These are phyloP conservation scores for Microsporum audouinii DNA, from an alignment of 2,329 filamentous ascomycete species.

Conservation along the genomic window DNA sequence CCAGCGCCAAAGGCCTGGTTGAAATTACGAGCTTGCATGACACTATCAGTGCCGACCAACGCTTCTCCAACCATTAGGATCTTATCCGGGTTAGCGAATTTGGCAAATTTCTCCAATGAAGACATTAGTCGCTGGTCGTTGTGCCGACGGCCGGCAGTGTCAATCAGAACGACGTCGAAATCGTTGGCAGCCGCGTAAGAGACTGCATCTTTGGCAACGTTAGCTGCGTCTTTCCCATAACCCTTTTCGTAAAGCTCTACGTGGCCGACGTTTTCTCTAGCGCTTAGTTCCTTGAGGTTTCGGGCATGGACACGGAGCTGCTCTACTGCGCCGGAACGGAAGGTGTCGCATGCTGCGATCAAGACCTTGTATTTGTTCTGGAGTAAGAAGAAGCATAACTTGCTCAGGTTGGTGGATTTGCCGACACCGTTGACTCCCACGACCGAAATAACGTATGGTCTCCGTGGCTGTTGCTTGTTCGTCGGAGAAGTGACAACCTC, in stretches of 20 bases:
- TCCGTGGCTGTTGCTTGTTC: slow-evolving; percentile 50
- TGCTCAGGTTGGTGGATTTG: slow-evolving; percentile 94
- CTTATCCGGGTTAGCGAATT: slow-evolving; percentile 92
- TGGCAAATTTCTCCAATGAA: slow-evolving; percentile 91
- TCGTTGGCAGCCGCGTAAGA: slow-evolving; percentile 58
- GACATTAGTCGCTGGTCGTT: slow-evolving; percentile 96
- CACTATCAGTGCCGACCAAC: slow-evolving; percentile 86
- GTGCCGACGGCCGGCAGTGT: slow-evolving; percentile 87
- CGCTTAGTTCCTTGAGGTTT: slow-evolving; percentile 79
- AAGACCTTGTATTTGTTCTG: slow-evolving; percentile 96
- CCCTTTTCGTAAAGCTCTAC: slow-evolving; percentile 95
- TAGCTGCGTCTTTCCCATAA: slow-evolving; percentile 93
- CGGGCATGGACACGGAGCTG: slow-evolving; percentile 91
- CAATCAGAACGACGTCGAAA: slow-evolving; percentile 91
- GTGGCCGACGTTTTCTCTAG: slow-evolving; percentile 64
- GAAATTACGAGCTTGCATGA: slow-evolving; percentile 93
- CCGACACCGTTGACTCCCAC: slow-evolving; percentile 97
- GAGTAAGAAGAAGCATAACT: slow-evolving; percentile 94
- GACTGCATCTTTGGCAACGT: slow-evolving; percentile 92
- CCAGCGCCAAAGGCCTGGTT: slow-evolving; percentile 79
- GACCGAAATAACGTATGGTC: slow-evolving; percentile 95
- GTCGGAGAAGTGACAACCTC: slow-evolving; percentile 61
- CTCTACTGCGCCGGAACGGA: slow-evolving; percentile 92
- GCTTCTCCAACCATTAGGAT: slow-evolving; percentile 95
- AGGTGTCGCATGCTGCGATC: slow-evolving; percentile 90